These are phyloP conservation scores for Amanita exitialis DNA, from an alignment of 768 basidiomycete genomes.

Conservation along the genomic window DNA sequence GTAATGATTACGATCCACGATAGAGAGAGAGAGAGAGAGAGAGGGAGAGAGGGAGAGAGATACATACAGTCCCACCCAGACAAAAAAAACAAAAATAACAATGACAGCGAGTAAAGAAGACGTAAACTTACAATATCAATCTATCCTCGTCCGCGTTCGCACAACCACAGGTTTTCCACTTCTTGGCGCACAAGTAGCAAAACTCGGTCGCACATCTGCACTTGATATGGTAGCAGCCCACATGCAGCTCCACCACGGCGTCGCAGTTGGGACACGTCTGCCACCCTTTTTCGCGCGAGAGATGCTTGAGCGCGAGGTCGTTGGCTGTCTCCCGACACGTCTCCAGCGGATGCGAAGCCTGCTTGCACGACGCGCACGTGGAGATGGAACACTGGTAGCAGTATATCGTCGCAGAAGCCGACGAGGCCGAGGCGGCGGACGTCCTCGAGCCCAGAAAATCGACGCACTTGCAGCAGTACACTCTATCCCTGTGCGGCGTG, in stretches of 20 bases:
- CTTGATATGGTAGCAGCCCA: conserved; percentile 59
- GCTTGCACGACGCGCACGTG: conserved; percentile 28
- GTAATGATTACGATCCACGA: no score
- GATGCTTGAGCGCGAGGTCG: conserved; percentile 20
- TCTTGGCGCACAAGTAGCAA: conserved; percentile 53
- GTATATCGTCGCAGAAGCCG: not conserved
- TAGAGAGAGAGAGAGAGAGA: no score
- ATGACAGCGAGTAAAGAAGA: not conserved
- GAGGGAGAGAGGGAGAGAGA: no score
- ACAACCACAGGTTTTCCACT: conserved; percentile 56
- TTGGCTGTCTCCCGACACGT: conserved; percentile 23
- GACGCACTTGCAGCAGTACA: conserved; percentile 4
- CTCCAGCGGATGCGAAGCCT: conserved; percentile 27
- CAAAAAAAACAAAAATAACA: not conserved
- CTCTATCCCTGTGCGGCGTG: conserved; percentile 1
- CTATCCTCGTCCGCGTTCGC: conserved; percentile 53
- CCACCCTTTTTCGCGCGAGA: conserved; percentile 39
- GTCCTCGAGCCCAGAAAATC: conserved; percentile 1
- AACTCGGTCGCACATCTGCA: conserved; percentile 50
- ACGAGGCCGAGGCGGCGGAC: not conserved
- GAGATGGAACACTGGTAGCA: not conserved
- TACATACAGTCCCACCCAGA: not conserved
- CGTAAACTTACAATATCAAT: conserved; percentile 29
- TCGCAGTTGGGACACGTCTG: conserved; percentile 55
- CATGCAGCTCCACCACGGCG: conserved; percentile 41